Percentiles rank a stretch among this genome's conserved stretches.
These are phyloP conservation scores for Calamus simplicifolius DNA, from an alignment of 176 grass and related monocot genomes.

Conservation along the genomic window DNA sequence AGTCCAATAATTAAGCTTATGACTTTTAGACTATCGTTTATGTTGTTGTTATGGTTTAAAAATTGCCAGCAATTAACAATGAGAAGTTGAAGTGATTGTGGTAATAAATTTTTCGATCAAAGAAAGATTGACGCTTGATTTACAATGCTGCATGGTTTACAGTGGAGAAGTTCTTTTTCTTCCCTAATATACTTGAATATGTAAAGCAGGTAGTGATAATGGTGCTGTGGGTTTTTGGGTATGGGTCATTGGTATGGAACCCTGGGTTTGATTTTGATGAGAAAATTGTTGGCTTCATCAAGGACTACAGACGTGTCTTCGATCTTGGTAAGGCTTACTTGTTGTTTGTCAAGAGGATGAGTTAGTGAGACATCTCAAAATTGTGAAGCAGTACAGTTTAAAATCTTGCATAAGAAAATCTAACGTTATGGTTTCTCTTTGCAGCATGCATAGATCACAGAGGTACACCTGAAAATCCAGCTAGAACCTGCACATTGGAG, in stretches of 20 bases:
- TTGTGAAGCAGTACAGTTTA: no score
- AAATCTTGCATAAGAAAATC: neutral
- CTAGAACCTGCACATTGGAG: slow-evolving; percentile 8
- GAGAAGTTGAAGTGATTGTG: no score
- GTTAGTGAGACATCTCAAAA: no score
- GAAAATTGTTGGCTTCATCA: slow-evolving; percentile 72
- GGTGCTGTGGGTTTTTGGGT: slow-evolving; percentile 94
- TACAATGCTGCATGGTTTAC: no score
- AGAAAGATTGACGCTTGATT: no score
- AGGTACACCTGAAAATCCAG: slow-evolving; percentile 2
- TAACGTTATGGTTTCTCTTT: neutral
- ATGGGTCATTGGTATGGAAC: slow-evolving; percentile 94
- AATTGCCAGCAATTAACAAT: no score
- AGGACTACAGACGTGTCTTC: slow-evolving; percentile 76
- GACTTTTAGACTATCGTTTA: no score
- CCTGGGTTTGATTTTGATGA: slow-evolving; percentile 89
- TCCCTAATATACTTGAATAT: no score
- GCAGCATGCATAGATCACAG: slow-evolving; percentile 13
- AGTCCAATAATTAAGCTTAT: no score
- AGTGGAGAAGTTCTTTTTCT: no score
- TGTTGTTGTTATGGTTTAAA: no score
- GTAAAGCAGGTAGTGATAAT: slow-evolving; percentile 14
- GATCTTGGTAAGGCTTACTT: slow-evolving; percentile 48
- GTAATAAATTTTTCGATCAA: no score
- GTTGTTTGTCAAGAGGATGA: neutral